Conservation (phyloP, 2,329 filamentous ascomycete species). For the Clonostachys solani region DNA sequence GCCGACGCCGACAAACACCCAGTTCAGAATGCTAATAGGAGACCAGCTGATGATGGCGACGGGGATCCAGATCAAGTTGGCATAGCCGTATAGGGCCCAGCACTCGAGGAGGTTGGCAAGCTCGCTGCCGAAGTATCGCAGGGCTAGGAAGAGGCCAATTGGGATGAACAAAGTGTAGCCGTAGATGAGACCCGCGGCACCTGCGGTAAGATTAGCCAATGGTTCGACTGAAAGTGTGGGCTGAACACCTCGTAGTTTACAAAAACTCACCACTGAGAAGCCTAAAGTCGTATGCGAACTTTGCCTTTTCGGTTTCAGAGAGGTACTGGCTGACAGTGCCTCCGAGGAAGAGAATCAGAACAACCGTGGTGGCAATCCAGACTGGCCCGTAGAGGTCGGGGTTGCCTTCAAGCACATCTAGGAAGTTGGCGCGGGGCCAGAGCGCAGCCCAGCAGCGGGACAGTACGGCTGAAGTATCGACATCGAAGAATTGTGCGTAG, state of each 20-base stretch:
- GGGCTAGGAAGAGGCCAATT: slow-evolving; percentile 75
- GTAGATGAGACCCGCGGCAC: slow-evolving; percentile 88
- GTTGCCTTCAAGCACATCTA: slow-evolving; percentile 95
- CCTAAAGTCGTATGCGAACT: slow-evolving; percentile 89
- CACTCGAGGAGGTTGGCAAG: slow-evolving; percentile 91
- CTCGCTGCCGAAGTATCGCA: slow-evolving; percentile 95
- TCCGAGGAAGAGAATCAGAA: slow-evolving; percentile 91
- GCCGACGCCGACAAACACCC: slow-evolving; percentile 84
- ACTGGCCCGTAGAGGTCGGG: slow-evolving; percentile 95
- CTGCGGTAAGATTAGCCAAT: slow-evolving; percentile 27
- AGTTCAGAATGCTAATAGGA: slow-evolving; percentile 82
- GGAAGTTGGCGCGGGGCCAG: slow-evolving; percentile 88
- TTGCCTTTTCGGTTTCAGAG: slow-evolving; percentile 58
- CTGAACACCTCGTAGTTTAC: neutral
- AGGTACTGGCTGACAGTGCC: slow-evolving; percentile 94
- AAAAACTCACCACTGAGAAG: slow-evolving; percentile 68
- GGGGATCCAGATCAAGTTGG: slow-evolving; percentile 95
- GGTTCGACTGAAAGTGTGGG: neutral
- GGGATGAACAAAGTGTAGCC: slow-evolving; percentile 91
- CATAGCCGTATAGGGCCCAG: slow-evolving; percentile 93
- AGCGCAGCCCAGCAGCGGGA: slow-evolving; percentile 84
- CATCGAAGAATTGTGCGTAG: slow-evolving; percentile 98
- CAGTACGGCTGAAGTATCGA: slow-evolving; percentile 88
- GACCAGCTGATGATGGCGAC: slow-evolving; percentile 92
- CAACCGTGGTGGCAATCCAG: slow-evolving; percentile 97